Base-by-base conservation (phyloP, 2,329 filamentous ascomycete species). In the Colletotrichum sp. region DNA sequence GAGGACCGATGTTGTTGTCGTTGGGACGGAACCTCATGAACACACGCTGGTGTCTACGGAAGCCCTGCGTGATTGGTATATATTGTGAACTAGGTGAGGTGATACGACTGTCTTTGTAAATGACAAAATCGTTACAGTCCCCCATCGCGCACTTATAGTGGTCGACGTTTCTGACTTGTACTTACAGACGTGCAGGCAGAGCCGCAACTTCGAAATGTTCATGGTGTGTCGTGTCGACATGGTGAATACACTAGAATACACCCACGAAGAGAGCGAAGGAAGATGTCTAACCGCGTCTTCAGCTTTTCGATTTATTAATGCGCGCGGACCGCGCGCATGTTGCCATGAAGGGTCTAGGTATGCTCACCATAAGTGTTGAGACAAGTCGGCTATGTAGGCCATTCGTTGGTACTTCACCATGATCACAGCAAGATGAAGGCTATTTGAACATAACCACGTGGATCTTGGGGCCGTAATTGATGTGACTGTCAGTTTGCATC, bases 301-400 rank as follows among this genome's bases (percentile, higher is more conserved):
- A n/a, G 1, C 10, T 12, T n/a, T 21, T n/a, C 0, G 18, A 21
- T 48, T 1, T 9, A 48, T 7, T 10, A 0, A 21, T 12, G 18
- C 10, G 18, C 10, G 5, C 43, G 43, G 43, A 4, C 1, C n/a
- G 43, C 43, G 3, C n/a, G 7, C 43, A 12, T 21, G 2, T 21
- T 0, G n/a, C 6, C n/a, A 2, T 48, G 9, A 2, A 48, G 10
- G 43, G n/a, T 48, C 6, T 4, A 48, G n/a, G n/a, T 21, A 21
- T 21, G n/a, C 43, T 48, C 3, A 7, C 10, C 6, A 48, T 6
- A 48, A 7, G 43, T 48, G 18, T 48, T 3, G 18, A 18, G 39
- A 48, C 4, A 18, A 43, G 18, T 43, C 2, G 32, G 32, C 32
- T 1, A 34, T 3, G 32, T 0, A n/a, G 39, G 9, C 39, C 39